Evolutionary conservation across 306 rosid species (phyloP), one percentile per base, ranked within the genome.

Genomic region (Castanea sativa): DNA sequence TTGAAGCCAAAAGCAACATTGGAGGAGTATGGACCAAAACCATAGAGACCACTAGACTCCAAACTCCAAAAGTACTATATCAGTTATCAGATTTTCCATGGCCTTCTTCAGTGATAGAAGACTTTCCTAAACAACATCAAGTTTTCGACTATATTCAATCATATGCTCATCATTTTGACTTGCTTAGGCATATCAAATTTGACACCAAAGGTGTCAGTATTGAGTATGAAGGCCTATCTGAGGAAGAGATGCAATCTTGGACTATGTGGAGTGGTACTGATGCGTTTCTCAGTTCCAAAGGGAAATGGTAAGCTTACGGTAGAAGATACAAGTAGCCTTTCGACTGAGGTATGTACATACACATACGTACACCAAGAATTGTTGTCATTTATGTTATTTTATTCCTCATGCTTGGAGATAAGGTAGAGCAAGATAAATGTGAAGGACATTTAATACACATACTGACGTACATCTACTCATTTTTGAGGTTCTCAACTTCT

Each of bases 81-180:
- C 91, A 83, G 73, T 91, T 91, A 88, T 89, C 93, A 0, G 93
- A 91, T 86, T 87, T 84, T 49, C 85, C 91, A 43, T 91, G 96
- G 96, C 91, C 96, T 7, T 52, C 88, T 52, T 87, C 90, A 2
- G 89, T 87, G 21, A 35, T 57, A 0, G 59, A 79, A n/a, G 90
- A 73, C 8, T 87, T 84, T 7, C 96, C 93, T 0, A 52, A 69
- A 69, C 84, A 84, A 0, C 55, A 64, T 30, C 83, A 84, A 63
- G 93, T 91, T 2, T 75, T 85, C 0, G 49, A 76, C 4, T 89
- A 91, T 16, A 21, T 89, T 25, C 29, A 78, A 52, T 76, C 84
- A 4, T 89, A 89, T 65, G 96, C 93, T 18, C 70, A 76, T 56
- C 90, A 81, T 79, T 89, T 87, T 30, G 89, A 84, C 57, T 71